A percentile compares a stretch with the other conserved stretches of the same genome.
Conservation (phyloP, 768 basidiomycete genomes). For the Ramaria rubella region DNA sequence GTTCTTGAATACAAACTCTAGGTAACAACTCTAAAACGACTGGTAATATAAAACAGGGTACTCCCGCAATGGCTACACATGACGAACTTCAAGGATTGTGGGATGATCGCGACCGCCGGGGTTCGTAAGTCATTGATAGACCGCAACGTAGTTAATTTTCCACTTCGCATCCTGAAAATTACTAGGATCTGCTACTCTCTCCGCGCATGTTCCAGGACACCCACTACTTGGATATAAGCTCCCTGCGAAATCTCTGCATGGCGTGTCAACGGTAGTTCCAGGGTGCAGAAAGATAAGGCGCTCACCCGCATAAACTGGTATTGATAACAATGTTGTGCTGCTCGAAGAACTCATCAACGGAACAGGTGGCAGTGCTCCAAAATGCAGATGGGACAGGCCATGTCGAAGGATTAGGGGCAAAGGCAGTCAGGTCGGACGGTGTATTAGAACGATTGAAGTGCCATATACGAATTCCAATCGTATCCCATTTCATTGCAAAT, state of each 20-base stretch:
- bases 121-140: constrained; percentile 32
- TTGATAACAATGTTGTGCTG: constrained; percentile 35
- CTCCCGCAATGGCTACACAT: too few species aligned
- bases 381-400: constrained; percentile 39
- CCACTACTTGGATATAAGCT: constrained; percentile 23
- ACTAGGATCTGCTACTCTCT: constrained; percentile 42
- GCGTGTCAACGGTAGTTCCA: not conserved
- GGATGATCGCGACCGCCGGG: too few species aligned
- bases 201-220: constrained; percentile 30
- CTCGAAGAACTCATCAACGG: constrained; percentile 30
- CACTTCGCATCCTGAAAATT: constrained; percentile 50
- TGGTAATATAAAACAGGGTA: too few species aligned
- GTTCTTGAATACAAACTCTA: too few species aligned
- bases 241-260: constrained; percentile 38
- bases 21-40: too few species aligned
- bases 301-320: constrained; percentile 22
- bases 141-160: constrained; percentile 50
- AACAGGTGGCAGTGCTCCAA: constrained; percentile 32
- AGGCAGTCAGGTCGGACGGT: constrained; percentile 30
- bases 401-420: constrained; percentile 31
- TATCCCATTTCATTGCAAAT: constrained; percentile 34
- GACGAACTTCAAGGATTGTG: too few species aligned
- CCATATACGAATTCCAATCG: constrained; percentile 41
- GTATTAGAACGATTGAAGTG: constrained; percentile 34
- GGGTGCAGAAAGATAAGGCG: not conserved